Evolutionary conservation across 352 stramenopile genomes (phyloP), one percentile per base, ranked within the genome.

Genomic region (Globisporangium barbulae): DNA sequence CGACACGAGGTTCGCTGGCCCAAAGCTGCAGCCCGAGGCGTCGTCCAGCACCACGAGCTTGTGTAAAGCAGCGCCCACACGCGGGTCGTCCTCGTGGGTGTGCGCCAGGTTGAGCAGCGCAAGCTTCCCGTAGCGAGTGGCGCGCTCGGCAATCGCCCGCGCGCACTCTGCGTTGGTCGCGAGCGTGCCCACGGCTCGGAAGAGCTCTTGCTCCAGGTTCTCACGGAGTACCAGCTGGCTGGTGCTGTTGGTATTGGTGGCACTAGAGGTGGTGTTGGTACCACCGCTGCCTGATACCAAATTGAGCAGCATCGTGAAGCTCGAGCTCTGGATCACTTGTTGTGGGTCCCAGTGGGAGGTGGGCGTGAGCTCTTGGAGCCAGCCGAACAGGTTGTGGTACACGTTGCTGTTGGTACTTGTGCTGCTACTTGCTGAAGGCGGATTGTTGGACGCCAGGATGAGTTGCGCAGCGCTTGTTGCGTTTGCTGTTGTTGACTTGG

Each of bases 41-140:
- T 58, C 63, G 41, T 88, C 71, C 33, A 81, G 59, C 19, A 73
- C 25, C 9, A 87, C 82, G n/a, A 92, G 59, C 7, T 60, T 71
- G 45, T 73, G 74, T 33, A 92, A 70, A 13, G 83, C 83, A 1
- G 76, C 63, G 2, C 83, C 83, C 22, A 92, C 65, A 5, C 83
- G 73, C 10, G 80, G 61, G 64, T 92, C 83, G 3, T 79, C 49
- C 0, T 86, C 79, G 64, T 92, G 81, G 1, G 58, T 22, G 30
- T 77, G 64, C 0, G 83, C 74, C 25, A 92, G 41, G 56, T 90
- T 84, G 47, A 89, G 65, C 45, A 92, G 68, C 41, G 79, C 80
- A n/a, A 83, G 80, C 47, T 89, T 88, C 19, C 83, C 83, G 50
- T 90, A 92, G 5, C 81, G 67, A 1, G 83, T 92, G 10, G 83